phyloP scores from a whole-genome alignment of 1,284 basidiomycete species.

The Ustilago curta region DNA sequence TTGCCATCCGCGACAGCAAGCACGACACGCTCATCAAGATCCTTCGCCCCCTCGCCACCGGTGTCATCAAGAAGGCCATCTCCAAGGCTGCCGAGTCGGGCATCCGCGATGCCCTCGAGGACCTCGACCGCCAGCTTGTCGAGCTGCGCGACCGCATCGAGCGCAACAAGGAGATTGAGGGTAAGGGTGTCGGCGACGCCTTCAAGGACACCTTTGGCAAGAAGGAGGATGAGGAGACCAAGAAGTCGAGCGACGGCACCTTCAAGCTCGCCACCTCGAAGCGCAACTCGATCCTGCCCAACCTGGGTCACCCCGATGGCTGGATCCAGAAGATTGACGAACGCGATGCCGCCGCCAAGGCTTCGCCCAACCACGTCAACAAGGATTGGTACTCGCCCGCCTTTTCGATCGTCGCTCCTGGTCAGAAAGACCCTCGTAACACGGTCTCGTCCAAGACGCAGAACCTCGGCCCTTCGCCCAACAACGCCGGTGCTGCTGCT shows the following conservation, averaged over 20 bases:
- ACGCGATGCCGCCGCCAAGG: constrained; percentile 73
- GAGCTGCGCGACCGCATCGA: constrained; percentile 80
- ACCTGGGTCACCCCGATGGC: constrained; percentile 77
- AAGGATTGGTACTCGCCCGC: constrained; percentile 79
- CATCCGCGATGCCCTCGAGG: constrained; percentile 84
- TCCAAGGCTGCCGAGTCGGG: constrained; percentile 83
- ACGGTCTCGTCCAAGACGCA: constrained; percentile 42
- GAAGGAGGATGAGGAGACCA: constrained; percentile 64
- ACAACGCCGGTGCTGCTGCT: constrained; percentile 20
- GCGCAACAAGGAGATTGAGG: constrained; percentile 52
- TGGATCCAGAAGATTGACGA: constrained; percentile 79
- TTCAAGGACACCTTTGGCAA: constrained; percentile 77
- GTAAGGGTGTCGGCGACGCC: constrained; percentile 68
- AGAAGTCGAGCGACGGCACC: constrained; percentile 62
- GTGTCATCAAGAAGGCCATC: constrained; percentile 88
- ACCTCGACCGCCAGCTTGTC: constrained; percentile 87
- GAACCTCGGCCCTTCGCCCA: constrained; percentile 49
- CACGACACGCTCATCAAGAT: constrained; percentile 92
- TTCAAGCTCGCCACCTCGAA: constrained; percentile 65
- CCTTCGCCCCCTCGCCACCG: constrained; percentile 70
- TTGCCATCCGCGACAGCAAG: constrained; percentile 88
- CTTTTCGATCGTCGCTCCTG: constrained; percentile 70
- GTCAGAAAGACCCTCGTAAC: constrained; percentile 52
- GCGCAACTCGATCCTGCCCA: constrained; percentile 68
- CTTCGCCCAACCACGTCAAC: constrained; percentile 66